phyloP scores from a whole-genome alignment of 805 yeast species.

The Metschnikowia anglica region DNA sequence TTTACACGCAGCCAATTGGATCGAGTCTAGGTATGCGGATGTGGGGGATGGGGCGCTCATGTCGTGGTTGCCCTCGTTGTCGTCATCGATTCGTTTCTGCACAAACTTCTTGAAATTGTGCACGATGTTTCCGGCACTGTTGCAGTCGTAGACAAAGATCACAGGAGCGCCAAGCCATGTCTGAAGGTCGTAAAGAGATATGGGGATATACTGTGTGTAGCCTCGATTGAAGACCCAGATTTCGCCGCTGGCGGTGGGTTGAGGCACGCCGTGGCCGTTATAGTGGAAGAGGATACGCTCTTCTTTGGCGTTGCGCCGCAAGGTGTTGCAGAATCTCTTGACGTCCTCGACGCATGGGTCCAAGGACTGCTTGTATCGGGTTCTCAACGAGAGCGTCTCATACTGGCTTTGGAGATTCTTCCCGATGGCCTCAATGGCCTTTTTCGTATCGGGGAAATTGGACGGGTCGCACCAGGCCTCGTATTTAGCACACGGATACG shows the following conservation, averaged over 20 bases:
- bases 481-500: slow-evolving; percentile 86
- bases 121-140: slow-evolving; percentile 90
- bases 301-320: slow-evolving; percentile 88
- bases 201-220: slow-evolving; percentile 96
- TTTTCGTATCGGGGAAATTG: slow-evolving; percentile 76
- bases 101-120: slow-evolving; percentile 86
- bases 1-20: slow-evolving; percentile 90
- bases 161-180: slow-evolving; percentile 99
- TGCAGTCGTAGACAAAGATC: slow-evolving; percentile 91
- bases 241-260: slow-evolving; percentile 94
- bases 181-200: slow-evolving; percentile 89
- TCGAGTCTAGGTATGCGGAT: slow-evolving; percentile 75
- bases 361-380: slow-evolving; percentile 84
- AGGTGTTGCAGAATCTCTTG: slow-evolving; percentile 83
- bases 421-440: slow-evolving; percentile 89
- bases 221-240: slow-evolving; percentile 98
- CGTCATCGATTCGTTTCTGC: slow-evolving; percentile 85
- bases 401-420: slow-evolving; percentile 84
- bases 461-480: slow-evolving; percentile 96
- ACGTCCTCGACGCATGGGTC: slow-evolving; percentile 97
- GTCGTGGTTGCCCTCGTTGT: slow-evolving; percentile 60
- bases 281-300: slow-evolving; percentile 92
- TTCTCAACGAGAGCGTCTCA: slow-evolving; percentile 81
- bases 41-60: slow-evolving; percentile 59
- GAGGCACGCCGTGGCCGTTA: slow-evolving; percentile 98